Base-by-base conservation (phyloP, 805 yeast species). In the Hanseniaspora vineae region DNA sequence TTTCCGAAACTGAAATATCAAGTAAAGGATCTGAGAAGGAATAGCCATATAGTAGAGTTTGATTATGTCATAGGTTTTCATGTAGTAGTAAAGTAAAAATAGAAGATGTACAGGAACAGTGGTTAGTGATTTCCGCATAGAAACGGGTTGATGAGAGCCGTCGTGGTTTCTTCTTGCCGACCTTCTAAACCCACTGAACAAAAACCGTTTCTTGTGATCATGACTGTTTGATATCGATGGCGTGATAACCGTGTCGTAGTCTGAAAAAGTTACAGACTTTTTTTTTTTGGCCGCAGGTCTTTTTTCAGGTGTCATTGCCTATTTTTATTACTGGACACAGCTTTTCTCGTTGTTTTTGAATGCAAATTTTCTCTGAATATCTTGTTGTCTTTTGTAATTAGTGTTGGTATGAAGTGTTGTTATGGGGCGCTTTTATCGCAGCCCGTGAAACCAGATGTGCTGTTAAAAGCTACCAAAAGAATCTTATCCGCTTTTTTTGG, bases 21-120 rank as follows among this genome's bases (percentile, higher is more conserved):
- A 58, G 47, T 68, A 69, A 2, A 57, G 47, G n/a, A 64, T 46
- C 48, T 71, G 75, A 17, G 58, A 32, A 2, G 68, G 63, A 15
- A 60, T 52, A 31, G 67, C 54, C 3, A 63, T 52, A 13, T 50
- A 49, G 15, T 61, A 49, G 40, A 70, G 49, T 1, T 57, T 62
- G 1, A 49, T 42, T 2, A 53, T 44, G 29, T 66, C 60, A 42
- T 60, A 61, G 8, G 50, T 46, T 4, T 66, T 56, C 12, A 71
- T 53, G 31, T 58, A 58, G 44, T 63, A 69, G 37, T 63, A 60
- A 6, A 62, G 42, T 45, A 72, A 60, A 2, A 61, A 48, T 1
- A 66, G 11, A 35, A 64, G 39, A 51, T 64, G 68, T 47, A 58
- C 53, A 12, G 68, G 68, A 9, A 62, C 48, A 1, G 64, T 61